phyloP scores from a whole-genome alignment of 2,329 filamentous ascomycete genomes.

The Hypoxylon sp. region DNA sequence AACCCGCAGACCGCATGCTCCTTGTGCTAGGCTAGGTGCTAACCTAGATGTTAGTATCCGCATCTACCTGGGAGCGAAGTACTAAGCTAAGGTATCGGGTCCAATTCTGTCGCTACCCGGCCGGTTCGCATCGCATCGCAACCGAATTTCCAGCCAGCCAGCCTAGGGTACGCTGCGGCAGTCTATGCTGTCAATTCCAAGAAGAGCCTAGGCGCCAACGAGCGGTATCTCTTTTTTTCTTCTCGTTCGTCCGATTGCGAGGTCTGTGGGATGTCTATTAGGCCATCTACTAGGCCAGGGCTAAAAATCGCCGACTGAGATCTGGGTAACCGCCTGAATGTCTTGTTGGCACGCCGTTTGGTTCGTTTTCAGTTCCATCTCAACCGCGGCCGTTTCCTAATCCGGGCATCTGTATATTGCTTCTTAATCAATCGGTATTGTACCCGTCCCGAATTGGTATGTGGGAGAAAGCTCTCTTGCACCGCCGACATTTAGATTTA shows the following conservation, averaged over 20 bases:
- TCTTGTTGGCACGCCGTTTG: conserved; percentile 22
- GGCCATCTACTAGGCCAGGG: conserved; percentile 27
- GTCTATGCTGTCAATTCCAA: conserved; percentile 8
- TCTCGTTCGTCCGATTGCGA: conserved; percentile 32
- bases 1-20: conserved; percentile 28
- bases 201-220: conserved; percentile 2
- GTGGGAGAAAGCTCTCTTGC: conserved; percentile 16
- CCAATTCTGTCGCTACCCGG: conserved; percentile 32
- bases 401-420: conserved; percentile 29
- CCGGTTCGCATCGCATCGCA: conserved; percentile 32
- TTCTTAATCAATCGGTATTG: conserved; percentile 30
- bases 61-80: conserved; percentile 1
- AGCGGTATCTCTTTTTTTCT: conserved; percentile 7
- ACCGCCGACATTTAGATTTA: conserved; percentile 21
- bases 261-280: conserved; percentile 32
- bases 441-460: conserved; percentile 30
- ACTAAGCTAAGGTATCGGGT: conserved; percentile 14
- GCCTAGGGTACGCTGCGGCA: conserved; percentile 15
- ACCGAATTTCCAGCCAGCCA: conserved; percentile 26
- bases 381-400: conserved; percentile 24
- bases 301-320: conserved; percentile 41
- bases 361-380: conserved; percentile 24
- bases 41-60: neutral
- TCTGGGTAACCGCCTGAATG: conserved; percentile 28
- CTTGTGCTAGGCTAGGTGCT: neutral